Conservation (phyloP, 306 rosid species). For the Quercus gilva region DNA sequence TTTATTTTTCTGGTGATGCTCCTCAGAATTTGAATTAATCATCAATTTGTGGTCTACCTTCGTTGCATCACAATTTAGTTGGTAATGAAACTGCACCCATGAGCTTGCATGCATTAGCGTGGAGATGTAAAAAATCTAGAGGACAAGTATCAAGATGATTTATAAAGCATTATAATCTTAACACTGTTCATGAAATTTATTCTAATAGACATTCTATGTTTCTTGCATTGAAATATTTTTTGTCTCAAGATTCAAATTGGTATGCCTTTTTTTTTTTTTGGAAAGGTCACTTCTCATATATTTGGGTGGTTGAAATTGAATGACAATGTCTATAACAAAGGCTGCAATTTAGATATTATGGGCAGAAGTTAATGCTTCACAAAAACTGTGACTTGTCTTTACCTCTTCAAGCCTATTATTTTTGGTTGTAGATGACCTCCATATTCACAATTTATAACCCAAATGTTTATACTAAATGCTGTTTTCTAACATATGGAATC, state of each 20-base stretch:
- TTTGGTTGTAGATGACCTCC: neutral
- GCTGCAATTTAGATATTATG: neutral
- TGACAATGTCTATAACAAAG: neutral
- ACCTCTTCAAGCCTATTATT: neutral
- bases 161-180: neutral
- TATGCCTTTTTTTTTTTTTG: neutral
- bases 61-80: neutral
- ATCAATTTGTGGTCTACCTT: neutral
- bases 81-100: neutral
- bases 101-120: neutral
- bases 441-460: neutral
- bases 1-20: neutral
- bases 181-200: neutral
- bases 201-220: neutral
- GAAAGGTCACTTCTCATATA: neutral
- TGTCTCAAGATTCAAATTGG: neutral
- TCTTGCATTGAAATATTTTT: neutral
- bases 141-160: neutral
- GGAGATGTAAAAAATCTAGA: neutral
- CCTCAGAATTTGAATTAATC: neutral
- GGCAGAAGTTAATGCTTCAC: neutral
- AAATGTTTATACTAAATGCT: constrained; percentile 1
- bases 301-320: neutral
- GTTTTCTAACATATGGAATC: constrained; percentile 57
- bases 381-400: neutral